These are phyloP conservation scores for Misopates orontium DNA, from an alignment of 257 asterid genomes.

Conservation along the genomic window DNA sequence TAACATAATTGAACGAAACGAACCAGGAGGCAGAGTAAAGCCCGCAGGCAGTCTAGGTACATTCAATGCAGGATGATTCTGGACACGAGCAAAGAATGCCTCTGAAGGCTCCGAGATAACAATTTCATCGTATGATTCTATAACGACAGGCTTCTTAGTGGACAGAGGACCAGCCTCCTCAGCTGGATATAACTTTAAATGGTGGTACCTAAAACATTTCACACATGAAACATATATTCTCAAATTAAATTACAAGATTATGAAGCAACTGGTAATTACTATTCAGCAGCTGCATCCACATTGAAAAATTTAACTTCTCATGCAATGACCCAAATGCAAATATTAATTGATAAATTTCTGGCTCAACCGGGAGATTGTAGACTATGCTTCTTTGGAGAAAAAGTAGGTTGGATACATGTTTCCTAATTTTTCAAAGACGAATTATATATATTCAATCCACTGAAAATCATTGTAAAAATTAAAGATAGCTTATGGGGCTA, in stretches of 20 bases:
- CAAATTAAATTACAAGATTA: not conserved
- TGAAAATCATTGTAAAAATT: too few relatives aligned
- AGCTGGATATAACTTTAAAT: slow-evolving; percentile 80
- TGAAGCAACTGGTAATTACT: too few relatives aligned
- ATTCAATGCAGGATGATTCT: slow-evolving; percentile 71
- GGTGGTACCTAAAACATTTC: slow-evolving; percentile 64
- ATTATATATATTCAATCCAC: too few relatives aligned
- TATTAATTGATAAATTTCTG: too few relatives aligned
- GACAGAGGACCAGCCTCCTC: slow-evolving; percentile 77
- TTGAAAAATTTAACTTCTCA: too few relatives aligned
- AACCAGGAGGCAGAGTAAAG: slow-evolving; percentile 67
- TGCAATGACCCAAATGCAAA: too few relatives aligned
- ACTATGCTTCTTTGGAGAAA: too few relatives aligned
- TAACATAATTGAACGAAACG: slow-evolving; percentile 23
- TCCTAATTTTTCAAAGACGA: too few relatives aligned
- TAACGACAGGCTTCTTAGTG: slow-evolving; percentile 78
- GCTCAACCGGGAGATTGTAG: too few relatives aligned
- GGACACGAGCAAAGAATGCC: slow-evolving; percentile 69
- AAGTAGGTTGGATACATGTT: too few relatives aligned
- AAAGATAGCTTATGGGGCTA: too few relatives aligned
- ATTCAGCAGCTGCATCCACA: too few relatives aligned
- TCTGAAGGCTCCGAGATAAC: slow-evolving; percentile 89
- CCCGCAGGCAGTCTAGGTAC: slow-evolving; percentile 73
- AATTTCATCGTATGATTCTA: slow-evolving; percentile 83
- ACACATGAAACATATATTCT: not conserved